These are phyloP conservation scores for Metschnikowia cerradonensis DNA, from an alignment of 805 yeast genomes.

Conservation along the genomic window DNA sequence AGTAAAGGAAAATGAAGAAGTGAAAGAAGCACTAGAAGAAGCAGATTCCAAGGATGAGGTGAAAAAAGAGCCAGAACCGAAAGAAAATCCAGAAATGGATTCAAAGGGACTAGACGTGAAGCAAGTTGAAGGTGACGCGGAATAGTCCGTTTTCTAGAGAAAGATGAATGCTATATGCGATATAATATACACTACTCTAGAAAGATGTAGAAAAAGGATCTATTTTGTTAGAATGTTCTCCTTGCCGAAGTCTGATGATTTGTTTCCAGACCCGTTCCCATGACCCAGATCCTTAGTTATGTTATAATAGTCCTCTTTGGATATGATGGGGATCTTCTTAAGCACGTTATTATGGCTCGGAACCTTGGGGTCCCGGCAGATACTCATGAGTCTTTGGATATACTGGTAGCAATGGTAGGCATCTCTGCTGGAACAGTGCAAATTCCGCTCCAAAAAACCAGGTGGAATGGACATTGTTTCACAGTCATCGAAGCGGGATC, in stretches of 20 bases:
- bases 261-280: neutral
- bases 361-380: constrained; percentile 18
- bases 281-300: constrained; percentile 3
- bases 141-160: neutral
- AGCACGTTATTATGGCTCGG: constrained; percentile 17
- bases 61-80: neutral
- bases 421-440: constrained; percentile 7
- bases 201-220: neutral
- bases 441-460: constrained; percentile 7
- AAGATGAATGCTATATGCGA: neutral
- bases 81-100: neutral
- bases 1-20: neutral
- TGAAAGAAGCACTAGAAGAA: neutral
- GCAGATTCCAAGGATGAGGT: neutral
- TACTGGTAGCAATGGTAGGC: constrained; percentile 16
- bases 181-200: neutral
- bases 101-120: neutral
- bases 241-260: neutral
- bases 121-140: neutral
- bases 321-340: constrained; percentile 9
- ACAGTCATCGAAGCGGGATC: constrained; percentile 10
- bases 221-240: neutral
- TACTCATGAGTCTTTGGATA: constrained; percentile 12
- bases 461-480: constrained; percentile 10
- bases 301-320: constrained; percentile 8